phyloP scores from a whole-genome alignment of 23 red algal genomes.

The Cyanidiococcus yangmingshanensis region DNA sequence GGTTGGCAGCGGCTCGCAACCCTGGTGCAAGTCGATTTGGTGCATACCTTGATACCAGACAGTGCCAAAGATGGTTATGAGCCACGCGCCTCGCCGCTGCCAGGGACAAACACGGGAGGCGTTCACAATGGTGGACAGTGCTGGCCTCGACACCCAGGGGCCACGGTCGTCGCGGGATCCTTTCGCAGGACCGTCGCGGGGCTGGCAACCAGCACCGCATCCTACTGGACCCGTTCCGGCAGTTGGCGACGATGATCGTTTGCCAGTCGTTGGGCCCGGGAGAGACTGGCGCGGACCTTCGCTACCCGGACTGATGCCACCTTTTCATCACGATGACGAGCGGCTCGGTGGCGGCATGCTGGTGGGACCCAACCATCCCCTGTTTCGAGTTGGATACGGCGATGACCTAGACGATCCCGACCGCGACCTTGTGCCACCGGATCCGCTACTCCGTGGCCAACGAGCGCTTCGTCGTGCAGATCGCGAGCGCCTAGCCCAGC shows the following conservation, averaged over 20 bases:
- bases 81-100: conserved; percentile 6
- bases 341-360: conserved; percentile 1
- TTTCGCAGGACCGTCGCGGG: no score
- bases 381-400: not conserved
- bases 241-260: conserved; percentile 9
- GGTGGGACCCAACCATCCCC: not conserved
- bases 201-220: not conserved
- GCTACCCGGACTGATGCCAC: not conserved
- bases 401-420: not conserved
- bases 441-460: not conserved
- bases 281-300: not conserved
- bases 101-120: no score
- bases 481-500: not conserved
- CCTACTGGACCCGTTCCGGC: not conserved
- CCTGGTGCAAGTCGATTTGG: conserved; percentile 43
- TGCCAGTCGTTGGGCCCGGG: not conserved
- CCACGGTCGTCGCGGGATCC: no score
- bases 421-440: not conserved
- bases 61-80: conserved; percentile 78
- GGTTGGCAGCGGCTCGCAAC: conserved; percentile 32
- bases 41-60: conserved; percentile 65
- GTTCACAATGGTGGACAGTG: no score
- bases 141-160: no score
- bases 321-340: not conserved
- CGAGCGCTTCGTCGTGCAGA: not conserved